Base-by-base conservation (phyloP, 1,284 basidiomycete genomes). In the Heimioporus retisporus region DNA sequence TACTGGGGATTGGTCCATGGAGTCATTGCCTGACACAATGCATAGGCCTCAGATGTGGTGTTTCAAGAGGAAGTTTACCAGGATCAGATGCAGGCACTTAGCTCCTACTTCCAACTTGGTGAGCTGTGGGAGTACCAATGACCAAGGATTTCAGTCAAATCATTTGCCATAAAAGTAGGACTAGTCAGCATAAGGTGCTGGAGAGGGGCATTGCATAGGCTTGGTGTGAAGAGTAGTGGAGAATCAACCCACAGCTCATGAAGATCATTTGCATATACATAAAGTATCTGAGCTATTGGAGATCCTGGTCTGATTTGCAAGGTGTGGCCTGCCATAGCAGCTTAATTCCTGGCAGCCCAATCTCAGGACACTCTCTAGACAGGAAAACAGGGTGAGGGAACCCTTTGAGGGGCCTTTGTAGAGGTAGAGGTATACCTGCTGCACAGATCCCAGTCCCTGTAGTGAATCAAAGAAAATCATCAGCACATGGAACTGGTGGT, bases 401-500 rank as follows among this genome's bases (percentile, higher is more conserved):
- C 28, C 35, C n/a, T 65, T 3, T 14, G 43, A 59, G 13, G 59
- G 60, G 1, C 66, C 59, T 21, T 14, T 18, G 25, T 67, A 61
- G 21, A 67, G 28, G 16, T 11, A 61, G 48, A 67, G 28, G 53
- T 65, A 28, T 23, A 44, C 56, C 11, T 50, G n/a, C 14, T 31
- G 28, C 23, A 65, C 16, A 44, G 60, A 40, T 23, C 51, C 48
- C 8, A 61, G 15, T 42, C n/a, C 63, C 48, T 8, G 8, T 25
- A 67, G 23, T 5, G 51, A 67, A 51, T 60, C 3, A 42, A 67
- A 64, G 46, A 65, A 61, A 50, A 67, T 65, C 11, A 46, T 55
- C 19, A 67, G 46, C 7, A 56, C 40, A 14, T 3, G n/a, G 43
- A 67, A 61, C 55, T 61, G 59, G 19, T 23, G 60, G 42, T 65